Base-by-base conservation (phyloP, 257 asterid species). In the Plantago major region DNA sequence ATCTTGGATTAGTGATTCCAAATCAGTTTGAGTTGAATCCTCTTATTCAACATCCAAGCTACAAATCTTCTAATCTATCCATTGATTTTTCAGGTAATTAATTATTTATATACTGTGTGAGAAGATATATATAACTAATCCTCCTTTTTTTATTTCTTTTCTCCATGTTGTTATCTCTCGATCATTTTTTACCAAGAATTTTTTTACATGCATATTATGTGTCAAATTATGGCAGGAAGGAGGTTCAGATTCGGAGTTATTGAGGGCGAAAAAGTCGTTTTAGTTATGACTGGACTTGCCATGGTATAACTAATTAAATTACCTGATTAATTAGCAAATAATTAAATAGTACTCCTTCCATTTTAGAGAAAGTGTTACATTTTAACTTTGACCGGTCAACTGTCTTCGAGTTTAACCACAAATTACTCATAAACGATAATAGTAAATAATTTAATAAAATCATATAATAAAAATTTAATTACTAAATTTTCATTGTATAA, bases 251-350 rank as follows among this genome's bases (percentile, higher is more conserved):
- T 82, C 42, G 89, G 84, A 58, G 61, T 48, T 30, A 64, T 82
- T 47, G 69, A 44, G 9, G 67, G 52, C 1, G 67, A 79, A 18
- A 71, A 58, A 48, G 82, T 82, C 19, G 40, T 82, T 8, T 12
- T 80, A 54, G 84, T 82, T 47, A 79, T 82, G 86, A 73, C 84
- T 11, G 89, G 89, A 22, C 74, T 77, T 9, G 79, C 77, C 63
- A 82, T 82, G 89, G 86, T 79, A 66, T 43, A 44, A 13, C 16
- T 56, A 28, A 28, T 30, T 55, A 2, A n/a, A 50, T n/a, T n/a
- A n/a, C n/a, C n/a, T n/a, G n/a, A n/a, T n/a, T n/a, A n/a, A n/a
- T n/a, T n/a, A n/a, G n/a, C n/a, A n/a, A n/a, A n/a, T n/a, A n/a
- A n/a, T n/a, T n/a, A n/a, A n/a, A n/a, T n/a, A n/a, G n/a, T n/a